phyloP scores from a whole-genome alignment of 106 monocot genomes.

The Allium sativum region DNA sequence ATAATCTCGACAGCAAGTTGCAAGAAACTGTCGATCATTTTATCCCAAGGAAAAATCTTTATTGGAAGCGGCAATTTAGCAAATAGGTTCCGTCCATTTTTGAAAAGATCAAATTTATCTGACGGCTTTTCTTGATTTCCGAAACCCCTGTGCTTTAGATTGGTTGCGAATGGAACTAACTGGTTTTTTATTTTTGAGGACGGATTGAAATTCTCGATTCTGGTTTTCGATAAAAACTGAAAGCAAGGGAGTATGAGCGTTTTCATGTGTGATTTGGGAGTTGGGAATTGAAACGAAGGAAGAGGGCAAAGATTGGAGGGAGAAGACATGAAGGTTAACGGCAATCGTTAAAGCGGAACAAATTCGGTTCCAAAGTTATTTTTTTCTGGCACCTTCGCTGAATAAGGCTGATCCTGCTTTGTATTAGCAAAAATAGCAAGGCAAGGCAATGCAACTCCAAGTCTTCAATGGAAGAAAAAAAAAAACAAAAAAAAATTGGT shows the following conservation, averaged over 20 bases:
- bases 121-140: conserved; percentile 11
- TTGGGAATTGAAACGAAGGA: no score
- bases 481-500: no score
- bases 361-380: no score
- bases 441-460: no score
- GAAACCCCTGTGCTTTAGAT: conserved; percentile 3
- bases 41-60: conserved; percentile 57
- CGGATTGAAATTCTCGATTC: not conserved
- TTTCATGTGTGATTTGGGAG: no score
- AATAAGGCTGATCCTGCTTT: no score
- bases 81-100: conserved; percentile 10
- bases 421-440: no score
- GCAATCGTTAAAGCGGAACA: not conserved
- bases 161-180: conserved; percentile 8
- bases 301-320: not conserved
- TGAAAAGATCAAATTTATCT: not conserved
- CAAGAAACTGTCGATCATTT: conserved; percentile 11
- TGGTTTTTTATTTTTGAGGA: not conserved
- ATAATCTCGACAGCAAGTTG: conserved; percentile 23
- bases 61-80: conserved; percentile 41
- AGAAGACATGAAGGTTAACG: not conserved
- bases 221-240: not conserved
- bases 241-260: no score
- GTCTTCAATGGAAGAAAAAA: no score
- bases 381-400: no score